Conservation (phyloP, 208 protist genomes). For the Herpetomonas samuelpessoai region DNA sequence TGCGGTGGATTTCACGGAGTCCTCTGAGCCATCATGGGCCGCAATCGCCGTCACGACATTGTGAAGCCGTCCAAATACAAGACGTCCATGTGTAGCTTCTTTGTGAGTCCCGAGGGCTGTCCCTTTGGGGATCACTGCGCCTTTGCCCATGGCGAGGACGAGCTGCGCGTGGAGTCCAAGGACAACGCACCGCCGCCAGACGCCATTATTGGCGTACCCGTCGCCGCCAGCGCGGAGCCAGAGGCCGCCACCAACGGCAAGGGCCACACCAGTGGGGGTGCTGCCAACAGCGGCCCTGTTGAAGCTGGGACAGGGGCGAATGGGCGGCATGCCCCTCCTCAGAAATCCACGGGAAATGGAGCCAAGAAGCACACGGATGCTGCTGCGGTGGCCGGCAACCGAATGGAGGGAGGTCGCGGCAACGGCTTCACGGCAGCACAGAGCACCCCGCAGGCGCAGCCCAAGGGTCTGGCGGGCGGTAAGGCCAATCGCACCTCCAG, state of each 20-base stretch:
- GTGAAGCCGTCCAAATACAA: constrained; percentile 87
- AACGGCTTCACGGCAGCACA: neutral
- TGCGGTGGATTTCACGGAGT: no score
- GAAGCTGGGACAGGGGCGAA: neutral
- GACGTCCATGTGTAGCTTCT: constrained; percentile 81
- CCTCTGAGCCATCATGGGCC: constrained; percentile 41
- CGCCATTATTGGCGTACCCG: neutral
- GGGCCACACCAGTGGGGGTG: neutral
- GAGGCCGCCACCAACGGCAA: neutral
- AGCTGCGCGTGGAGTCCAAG: constrained; percentile 50
- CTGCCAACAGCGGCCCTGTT: no score
- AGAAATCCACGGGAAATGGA: neutral
- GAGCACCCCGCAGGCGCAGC: neutral
- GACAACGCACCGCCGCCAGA: constrained; percentile 4
- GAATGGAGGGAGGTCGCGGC: no score
- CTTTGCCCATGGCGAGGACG: constrained; percentile 73
- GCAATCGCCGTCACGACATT: constrained; percentile 67
- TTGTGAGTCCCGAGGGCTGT: constrained; percentile 47
- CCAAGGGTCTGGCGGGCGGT: neutral
- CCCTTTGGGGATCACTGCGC: constrained; percentile 76
- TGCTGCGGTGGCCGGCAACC: no score
- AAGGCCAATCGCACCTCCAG: neutral
- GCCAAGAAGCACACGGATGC: neutral
- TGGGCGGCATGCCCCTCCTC: no score
- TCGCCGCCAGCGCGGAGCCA: neutral